Evolutionary conservation across 805 yeast species (phyloP).

Genomic region (Candida pini): DNA sequence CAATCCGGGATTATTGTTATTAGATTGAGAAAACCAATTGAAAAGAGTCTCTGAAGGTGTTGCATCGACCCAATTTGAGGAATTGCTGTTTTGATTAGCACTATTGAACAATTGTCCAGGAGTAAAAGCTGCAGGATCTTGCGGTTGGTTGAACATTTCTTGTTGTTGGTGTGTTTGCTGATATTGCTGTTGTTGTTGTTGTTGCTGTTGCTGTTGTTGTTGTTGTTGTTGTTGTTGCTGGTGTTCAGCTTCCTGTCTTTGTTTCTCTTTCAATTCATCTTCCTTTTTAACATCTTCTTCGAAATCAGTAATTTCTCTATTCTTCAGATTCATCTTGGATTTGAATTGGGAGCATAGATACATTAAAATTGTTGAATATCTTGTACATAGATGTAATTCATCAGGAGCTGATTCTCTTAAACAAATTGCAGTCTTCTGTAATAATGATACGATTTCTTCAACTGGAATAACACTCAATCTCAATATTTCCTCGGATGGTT

Average conservation of each 20-base stretch:
- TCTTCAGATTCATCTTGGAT: slow-evolving; percentile 27
- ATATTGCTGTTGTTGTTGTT: slow-evolving; percentile 1
- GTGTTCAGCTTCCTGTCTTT: slow-evolving; percentile 5
- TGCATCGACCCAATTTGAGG: background rate
- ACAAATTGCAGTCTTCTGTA: slow-evolving; percentile 68
- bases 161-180: background rate
- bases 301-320: slow-evolving; percentile 20
- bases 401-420: slow-evolving; percentile 84
- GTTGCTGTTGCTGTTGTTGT: slow-evolving; percentile 3
- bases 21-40: slow-evolving; percentile 43
- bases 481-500: slow-evolving; percentile 27
- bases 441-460: slow-evolving; percentile 62
- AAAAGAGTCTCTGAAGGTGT: slow-evolving; percentile 35
- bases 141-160: slow-evolving; percentile 2
- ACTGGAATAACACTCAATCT: slow-evolving; percentile 60
- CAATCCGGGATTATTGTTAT: slow-evolving; percentile 44
- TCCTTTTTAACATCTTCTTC: slow-evolving; percentile 17
- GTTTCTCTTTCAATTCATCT: slow-evolving; percentile 9
- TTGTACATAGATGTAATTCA: slow-evolving; percentile 75
- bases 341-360: slow-evolving; percentile 73
- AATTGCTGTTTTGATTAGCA: slow-evolving; percentile 22
- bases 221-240: slow-evolving; percentile 4
- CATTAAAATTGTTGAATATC: slow-evolving; percentile 73
- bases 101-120: slow-evolving; percentile 29
- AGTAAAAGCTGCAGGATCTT: slow-evolving; percentile 8